phyloP scores from a whole-genome alignment of 1,284 basidiomycete species.

The Naganishia liquefaciens region DNA sequence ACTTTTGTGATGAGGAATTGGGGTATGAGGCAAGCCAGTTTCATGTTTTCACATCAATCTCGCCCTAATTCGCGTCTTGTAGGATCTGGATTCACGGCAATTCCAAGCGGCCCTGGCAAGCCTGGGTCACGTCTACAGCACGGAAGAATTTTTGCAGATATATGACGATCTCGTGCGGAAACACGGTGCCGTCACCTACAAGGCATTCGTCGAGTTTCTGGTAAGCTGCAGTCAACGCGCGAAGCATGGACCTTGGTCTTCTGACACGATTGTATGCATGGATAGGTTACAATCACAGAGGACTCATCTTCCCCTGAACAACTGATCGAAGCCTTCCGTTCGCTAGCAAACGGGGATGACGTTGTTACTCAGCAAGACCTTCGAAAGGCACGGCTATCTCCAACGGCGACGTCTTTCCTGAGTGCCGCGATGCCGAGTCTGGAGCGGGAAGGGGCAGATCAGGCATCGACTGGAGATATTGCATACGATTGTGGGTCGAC shows the following conservation, averaged over 20 bases:
- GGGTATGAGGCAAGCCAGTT: constrained; percentile 15
- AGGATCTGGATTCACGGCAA: constrained; percentile 76
- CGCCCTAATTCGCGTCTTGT: not conserved
- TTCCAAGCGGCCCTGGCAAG: constrained; percentile 91
- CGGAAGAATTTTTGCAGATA: constrained; percentile 79
- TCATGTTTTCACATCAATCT: not conserved
- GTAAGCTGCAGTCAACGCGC: constrained; percentile 55
- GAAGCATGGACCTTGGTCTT: not conserved
- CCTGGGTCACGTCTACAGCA: constrained; percentile 82
- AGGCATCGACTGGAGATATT: constrained; percentile 21
- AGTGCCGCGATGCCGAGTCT: constrained; percentile 49
- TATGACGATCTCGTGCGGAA: constrained; percentile 78
- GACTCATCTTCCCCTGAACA: constrained; percentile 93
- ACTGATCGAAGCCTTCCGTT: constrained; percentile 88
- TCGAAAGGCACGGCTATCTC: constrained; percentile 78
- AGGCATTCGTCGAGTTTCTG: constrained; percentile 91
- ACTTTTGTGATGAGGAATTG: constrained; percentile 88
- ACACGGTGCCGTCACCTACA: constrained; percentile 87
- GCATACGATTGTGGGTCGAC: constrained; percentile 49
- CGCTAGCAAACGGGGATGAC: constrained; percentile 84
- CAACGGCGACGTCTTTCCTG: constrained; percentile 77
- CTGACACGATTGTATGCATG: constrained; percentile 18
- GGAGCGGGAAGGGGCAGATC: constrained; percentile 32
- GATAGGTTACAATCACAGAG: constrained; percentile 87
- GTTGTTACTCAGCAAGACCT: constrained; percentile 94